A percentile compares a stretch with the other conserved stretches of the same genome.
phyloP scores from a whole-genome alignment of 2,329 filamentous ascomycete genomes.

The Lasiodiplodia gonubiensis region DNA sequence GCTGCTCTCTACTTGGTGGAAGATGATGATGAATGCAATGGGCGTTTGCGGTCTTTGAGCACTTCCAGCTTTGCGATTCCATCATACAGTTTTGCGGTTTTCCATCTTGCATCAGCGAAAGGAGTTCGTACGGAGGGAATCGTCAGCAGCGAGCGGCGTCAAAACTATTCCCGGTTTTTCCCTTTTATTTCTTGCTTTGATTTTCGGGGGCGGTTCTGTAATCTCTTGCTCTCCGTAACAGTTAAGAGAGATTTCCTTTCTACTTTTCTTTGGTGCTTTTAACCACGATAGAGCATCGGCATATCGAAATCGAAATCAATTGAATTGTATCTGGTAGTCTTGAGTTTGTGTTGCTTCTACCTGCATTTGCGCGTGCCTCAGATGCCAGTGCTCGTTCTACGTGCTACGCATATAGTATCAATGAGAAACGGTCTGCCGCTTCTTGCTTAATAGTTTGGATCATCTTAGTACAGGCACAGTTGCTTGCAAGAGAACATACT shows the following conservation, averaged over 20 bases:
- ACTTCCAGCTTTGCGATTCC: background rate
- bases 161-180: background rate
- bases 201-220: background rate
- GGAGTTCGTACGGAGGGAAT: slow-evolving; percentile 8
- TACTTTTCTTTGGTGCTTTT: background rate
- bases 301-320: background rate
- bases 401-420: background rate
- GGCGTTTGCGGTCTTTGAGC: slow-evolving; percentile 18
- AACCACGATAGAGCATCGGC: slow-evolving; percentile 4
- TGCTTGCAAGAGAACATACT: too few relatives aligned
- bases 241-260: background rate
- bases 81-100: background rate
- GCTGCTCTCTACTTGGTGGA: background rate
- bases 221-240: background rate
- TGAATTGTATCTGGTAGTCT: background rate
- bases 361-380: background rate
- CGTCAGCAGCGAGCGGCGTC: slow-evolving; percentile 19
- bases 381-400: background rate
- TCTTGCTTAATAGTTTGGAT: background rate
- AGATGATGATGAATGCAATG: slow-evolving; percentile 3
- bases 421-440: background rate
- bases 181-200: background rate
- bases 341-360: background rate
- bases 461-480: background rate
- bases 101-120: slow-evolving; percentile 20